Evolutionary conservation across 2,329 filamentous ascomycete genomes (phyloP), one percentile per base, ranked within the genome.

Genomic region (Raffaelea arxii): DNA sequence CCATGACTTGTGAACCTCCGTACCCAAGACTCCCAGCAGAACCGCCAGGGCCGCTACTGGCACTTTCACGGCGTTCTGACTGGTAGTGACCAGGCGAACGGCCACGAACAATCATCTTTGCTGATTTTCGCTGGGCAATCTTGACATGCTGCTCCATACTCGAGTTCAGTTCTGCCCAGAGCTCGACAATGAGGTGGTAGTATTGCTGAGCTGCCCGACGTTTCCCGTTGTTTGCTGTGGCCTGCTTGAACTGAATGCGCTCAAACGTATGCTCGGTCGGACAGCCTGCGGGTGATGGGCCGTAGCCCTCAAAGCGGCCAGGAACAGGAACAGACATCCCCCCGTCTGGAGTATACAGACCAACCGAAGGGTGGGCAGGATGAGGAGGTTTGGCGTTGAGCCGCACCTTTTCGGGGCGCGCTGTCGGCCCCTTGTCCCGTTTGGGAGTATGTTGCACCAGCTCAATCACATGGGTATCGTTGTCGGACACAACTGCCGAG

Each of bases 201-300:
- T 89, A 94, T 56, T 95, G 90, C 59, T 96, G 89, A 18, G 89
- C 87, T 1, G 89, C 89, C 47, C 90, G 75, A 54, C 90, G 76
- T 63, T 94, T 94, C 41, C 89, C 89, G 55, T 96, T 96, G 67
- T 95, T 96, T 22, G 88, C 87, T 0, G 89, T 95, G 1, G 90
- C 89, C 53, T 87, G 86, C 62, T 94, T 94, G 74, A 95, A 96
- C 57, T 95, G 89, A 44, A 95, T 92, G 11, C 90, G 81, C 60
- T 95, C 89, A 59, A 94, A 96, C 0, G 74, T 78, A 52, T 79
- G 72, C 54, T 80, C 76, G 6, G 67, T 74, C 5, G 72, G 68
- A 16, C 66, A 65, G 0, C 64, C 59, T 41, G 60, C 57, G 49
- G 65, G 47, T 41, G 58, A 53, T 53, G 68, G 64, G 27, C 62